Conservation (phyloP, 2,329 filamentous ascomycete genomes). For the Trichoderma endophyticum region DNA sequence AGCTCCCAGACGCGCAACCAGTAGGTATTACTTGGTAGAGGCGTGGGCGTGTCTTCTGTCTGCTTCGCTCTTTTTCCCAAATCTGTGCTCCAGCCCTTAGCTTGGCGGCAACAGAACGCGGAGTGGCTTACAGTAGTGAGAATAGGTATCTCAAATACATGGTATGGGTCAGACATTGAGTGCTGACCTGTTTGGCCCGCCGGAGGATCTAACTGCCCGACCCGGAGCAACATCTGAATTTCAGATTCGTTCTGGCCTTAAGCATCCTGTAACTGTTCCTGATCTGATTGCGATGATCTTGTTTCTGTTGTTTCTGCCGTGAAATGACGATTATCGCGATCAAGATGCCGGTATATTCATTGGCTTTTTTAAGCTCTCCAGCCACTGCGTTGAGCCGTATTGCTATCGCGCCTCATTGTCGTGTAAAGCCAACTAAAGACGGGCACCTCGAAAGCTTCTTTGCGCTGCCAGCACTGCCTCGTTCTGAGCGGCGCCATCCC, state of each 20-base stretch:
- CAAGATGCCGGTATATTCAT: background rate
- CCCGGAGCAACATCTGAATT: background rate
- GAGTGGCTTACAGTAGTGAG: background rate
- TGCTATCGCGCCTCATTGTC: background rate
- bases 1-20: background rate
- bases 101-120: background rate
- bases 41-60: background rate
- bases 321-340: background rate
- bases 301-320: background rate
- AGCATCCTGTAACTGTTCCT: background rate
- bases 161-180: background rate
- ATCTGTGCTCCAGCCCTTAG: background rate
- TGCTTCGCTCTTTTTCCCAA: background rate
- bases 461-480: background rate
- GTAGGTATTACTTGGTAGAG: background rate
- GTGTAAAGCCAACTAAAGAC: background rate
- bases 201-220: constrained; percentile 16
- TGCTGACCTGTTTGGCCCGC: background rate
- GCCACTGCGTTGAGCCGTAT: background rate
- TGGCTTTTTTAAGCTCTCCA: background rate
- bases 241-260: background rate
- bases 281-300: background rate
- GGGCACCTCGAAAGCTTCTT: constrained; percentile 3
- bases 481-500: constrained; percentile 2
- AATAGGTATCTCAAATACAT: background rate